Evolutionary conservation across 306 rosid species (phyloP), one percentile per base, ranked within the genome.

Genomic region (Clitoria ternatea): DNA sequence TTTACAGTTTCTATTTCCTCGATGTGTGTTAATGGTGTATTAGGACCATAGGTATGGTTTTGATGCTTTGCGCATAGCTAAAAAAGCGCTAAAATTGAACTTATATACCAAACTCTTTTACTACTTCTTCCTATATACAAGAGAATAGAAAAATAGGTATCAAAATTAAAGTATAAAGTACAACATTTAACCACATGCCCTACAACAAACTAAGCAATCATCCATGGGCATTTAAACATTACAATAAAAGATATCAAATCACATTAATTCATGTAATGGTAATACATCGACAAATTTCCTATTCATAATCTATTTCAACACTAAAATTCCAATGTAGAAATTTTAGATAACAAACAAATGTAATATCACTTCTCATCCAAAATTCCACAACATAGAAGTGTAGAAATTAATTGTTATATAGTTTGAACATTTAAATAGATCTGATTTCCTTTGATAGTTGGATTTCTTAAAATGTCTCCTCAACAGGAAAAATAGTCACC

Each of bases 11-110:
- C 96, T 27, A 85, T 52, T 87, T 88, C 96, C 78, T 88, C 96
- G 43, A 56, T 8, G 0, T 77, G 75, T 10, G 88, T 88, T 85
- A 86, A 78, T 61, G 96, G 97, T 40, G 92, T 85, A 49, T 85
- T 85, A 36, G 96, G 97, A 19, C 97, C 89, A 74, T 91, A 88
- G 8, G 97, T 91, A 77, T 88, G 92, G 81, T 91, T 91, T 65
- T 91, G 92, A 7, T 96, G 86, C 81, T 91, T 88, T 45, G 90
- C 96, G 96, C 96, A 91, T 30, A 91, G 23, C 97, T 96, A 91
- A 74, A n/a, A n/a, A 77, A 88, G 15, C 97, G 89, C 79, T 86
- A 96, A 83, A 79, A 80, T 60, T 85, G 90, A 78, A 91, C 86
- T 61, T 92, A 96, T 76, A 91, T 59, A 14, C 85, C 88, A 74